Evolutionary conservation across 306 rosid genomes (phyloP).

Genomic region (Dalbergia cochinchinensis): DNA sequence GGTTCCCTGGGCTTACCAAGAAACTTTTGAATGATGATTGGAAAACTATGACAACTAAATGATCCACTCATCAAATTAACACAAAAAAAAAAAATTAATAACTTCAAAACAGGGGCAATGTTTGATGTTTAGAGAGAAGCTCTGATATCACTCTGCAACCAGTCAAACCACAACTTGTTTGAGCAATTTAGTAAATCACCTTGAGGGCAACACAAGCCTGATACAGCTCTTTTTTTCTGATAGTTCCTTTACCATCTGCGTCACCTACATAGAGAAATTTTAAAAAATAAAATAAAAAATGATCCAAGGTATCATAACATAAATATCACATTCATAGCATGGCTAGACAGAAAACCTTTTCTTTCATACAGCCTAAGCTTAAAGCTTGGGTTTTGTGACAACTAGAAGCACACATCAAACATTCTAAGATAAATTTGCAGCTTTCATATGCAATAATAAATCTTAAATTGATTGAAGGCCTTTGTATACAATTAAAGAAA

Average conservation of each 20-base stretch:
- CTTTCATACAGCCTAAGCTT: constrained; percentile 31
- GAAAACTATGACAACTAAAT: constrained; percentile 36
- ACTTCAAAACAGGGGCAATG: not conserved
- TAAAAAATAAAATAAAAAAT: not conserved
- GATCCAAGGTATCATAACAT: constrained; percentile 22
- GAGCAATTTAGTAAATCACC: constrained; percentile 59
- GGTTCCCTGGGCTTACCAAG: constrained; percentile 23
- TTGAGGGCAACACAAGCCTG: constrained; percentile 83
- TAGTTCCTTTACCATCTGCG: constrained; percentile 78
- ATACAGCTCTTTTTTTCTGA: constrained; percentile 79
- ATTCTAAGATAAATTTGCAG: constrained; percentile 3
- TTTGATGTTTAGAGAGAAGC: constrained; percentile 25
- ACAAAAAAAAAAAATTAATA: not conserved
- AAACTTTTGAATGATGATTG: constrained; percentile 2
- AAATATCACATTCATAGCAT: constrained; percentile 6
- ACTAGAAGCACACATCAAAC: constrained; percentile 8
- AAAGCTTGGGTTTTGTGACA: constrained; percentile 30
- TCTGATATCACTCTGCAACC: constrained; percentile 30
- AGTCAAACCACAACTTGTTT: constrained; percentile 24
- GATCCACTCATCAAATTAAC: not conserved
- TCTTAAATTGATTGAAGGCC: not conserved
- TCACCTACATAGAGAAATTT: constrained; percentile 63
- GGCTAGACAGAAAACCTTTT: not conserved
- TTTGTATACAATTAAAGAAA: constrained; percentile 31
- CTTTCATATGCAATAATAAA: constrained; percentile 25